phyloP scores from a whole-genome alignment of 345 rosid genomes.

The Salix arbutifolia region DNA sequence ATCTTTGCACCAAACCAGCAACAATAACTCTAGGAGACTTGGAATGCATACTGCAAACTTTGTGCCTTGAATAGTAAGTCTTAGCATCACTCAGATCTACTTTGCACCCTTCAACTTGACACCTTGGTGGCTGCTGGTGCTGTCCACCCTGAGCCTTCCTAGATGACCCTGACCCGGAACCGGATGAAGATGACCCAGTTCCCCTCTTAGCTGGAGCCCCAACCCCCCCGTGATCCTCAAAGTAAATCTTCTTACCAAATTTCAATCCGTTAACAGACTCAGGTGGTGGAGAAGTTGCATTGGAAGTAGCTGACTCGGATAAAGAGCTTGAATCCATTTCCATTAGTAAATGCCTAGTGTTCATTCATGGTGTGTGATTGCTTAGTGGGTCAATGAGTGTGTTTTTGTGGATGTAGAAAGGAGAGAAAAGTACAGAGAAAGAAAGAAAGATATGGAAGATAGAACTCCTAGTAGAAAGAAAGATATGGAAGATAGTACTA shows the following conservation, averaged over 20 bases:
- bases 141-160: conserved; percentile 35
- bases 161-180: conserved; percentile 32
- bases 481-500: not conserved
- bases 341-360: conserved; percentile 29
- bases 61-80: conserved; percentile 88
- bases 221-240: conserved; percentile 45
- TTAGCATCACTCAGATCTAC: conserved; percentile 93
- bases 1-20: conserved; percentile 79
- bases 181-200: conserved; percentile 22
- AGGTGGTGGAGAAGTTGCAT: conserved; percentile 30
- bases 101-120: conserved; percentile 91
- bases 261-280: conserved; percentile 62
- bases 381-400: conserved; percentile 4
- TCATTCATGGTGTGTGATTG: not conserved
- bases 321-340: conserved; percentile 63
- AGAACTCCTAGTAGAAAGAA: not conserved
- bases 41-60: conserved; percentile 83
- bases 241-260: conserved; percentile 74
- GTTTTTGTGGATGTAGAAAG: not conserved
- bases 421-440: no score
- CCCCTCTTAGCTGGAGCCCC: conserved; percentile 16
- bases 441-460: no score
- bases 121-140: conserved; percentile 63
- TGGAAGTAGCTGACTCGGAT: conserved; percentile 42
- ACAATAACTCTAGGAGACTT: conserved; percentile 77